phyloP scores from a whole-genome alignment of 192 early-diverging fungal genomes.

The Backusella morwellensis region DNA sequence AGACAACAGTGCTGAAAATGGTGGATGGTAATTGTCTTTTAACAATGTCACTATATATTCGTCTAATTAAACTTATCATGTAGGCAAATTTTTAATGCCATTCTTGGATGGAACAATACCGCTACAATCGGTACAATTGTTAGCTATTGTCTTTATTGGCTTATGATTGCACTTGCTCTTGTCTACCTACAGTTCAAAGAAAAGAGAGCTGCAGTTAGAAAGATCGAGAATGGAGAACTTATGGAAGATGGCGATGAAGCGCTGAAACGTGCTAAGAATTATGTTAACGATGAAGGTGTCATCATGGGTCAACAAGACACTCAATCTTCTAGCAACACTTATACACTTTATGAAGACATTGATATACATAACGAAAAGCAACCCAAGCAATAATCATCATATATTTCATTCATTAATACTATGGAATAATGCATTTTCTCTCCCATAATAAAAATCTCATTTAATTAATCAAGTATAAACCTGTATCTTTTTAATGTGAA shows the following conservation, averaged over 20 bases:
- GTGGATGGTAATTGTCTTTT: slow-evolving; percentile 53
- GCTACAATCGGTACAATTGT: slow-evolving; percentile 73
- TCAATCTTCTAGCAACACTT: background rate
- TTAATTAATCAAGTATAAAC: background rate
- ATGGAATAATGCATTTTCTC: background rate
- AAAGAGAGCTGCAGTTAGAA: slow-evolving; percentile 6
- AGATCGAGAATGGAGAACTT: background rate
- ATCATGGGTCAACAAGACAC: background rate
- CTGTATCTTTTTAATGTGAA: no score
- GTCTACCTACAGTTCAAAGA: slow-evolving; percentile 44
- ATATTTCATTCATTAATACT: background rate
- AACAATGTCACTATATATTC: slow-evolving; percentile 21
- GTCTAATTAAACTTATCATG: slow-evolving; percentile 29
- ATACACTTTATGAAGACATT: background rate
- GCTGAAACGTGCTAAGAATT: slow-evolving; percentile 3
- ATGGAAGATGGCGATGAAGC: background rate
- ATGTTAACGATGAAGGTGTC: slow-evolving; percentile 6
- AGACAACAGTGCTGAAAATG: slow-evolving; percentile 38
- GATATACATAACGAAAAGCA: background rate
- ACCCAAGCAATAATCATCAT: background rate
- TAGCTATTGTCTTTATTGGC: slow-evolving; percentile 84
- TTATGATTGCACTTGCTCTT: slow-evolving; percentile 48
- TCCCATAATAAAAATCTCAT: background rate
- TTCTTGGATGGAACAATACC: slow-evolving; percentile 74
- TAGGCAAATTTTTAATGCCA: slow-evolving; percentile 72